A percentile compares a stretch with the other conserved stretches of the same genome.
phyloP scores from a whole-genome alignment of 2,329 filamentous ascomycete species.

The Blumeria hordei region DNA sequence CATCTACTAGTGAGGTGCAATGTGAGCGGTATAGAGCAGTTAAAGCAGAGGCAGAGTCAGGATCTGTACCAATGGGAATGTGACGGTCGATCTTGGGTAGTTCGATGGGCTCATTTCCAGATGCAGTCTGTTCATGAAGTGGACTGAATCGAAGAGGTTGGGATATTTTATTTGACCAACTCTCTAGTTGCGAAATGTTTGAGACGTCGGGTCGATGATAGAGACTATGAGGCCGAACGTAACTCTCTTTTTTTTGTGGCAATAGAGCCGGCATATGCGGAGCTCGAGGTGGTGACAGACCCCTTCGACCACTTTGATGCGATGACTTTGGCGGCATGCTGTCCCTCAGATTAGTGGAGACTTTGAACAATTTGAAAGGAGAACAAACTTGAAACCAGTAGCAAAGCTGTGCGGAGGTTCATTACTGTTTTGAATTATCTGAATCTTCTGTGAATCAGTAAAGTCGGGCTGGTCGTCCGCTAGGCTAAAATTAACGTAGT shows the following conservation, averaged over 20 bases:
- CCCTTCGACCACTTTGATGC: slow-evolving; percentile 15
- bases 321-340: slow-evolving; percentile 11
- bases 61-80: slow-evolving; percentile 58
- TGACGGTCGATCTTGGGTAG: slow-evolving; percentile 75
- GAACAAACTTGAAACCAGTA: slow-evolving; percentile 26
- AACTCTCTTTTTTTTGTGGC: slow-evolving; percentile 11
- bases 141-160: slow-evolving; percentile 36
- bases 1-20: slow-evolving; percentile 85
- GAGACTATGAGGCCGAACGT: slow-evolving; percentile 23
- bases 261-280: slow-evolving; percentile 15
- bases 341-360: slow-evolving; percentile 7
- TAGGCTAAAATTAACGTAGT: slow-evolving; percentile 53
- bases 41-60: slow-evolving; percentile 65
- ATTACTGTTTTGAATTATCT: slow-evolving; percentile 24
- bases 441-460: slow-evolving; percentile 19
- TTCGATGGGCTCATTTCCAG: slow-evolving; percentile 44
- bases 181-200: slow-evolving; percentile 32
- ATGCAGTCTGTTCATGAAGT: slow-evolving; percentile 27
- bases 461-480: slow-evolving; percentile 24
- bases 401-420: slow-evolving; percentile 21
- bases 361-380: background rate
- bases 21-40: slow-evolving; percentile 79
- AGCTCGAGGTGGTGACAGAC: slow-evolving; percentile 19
- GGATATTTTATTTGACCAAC: slow-evolving; percentile 30
- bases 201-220: slow-evolving; percentile 34